A percentile compares a stretch with the other conserved stretches of the same genome.
phyloP scores from a whole-genome alignment of 1,284 basidiomycete genomes.

The Volvariella surrecta region DNA sequence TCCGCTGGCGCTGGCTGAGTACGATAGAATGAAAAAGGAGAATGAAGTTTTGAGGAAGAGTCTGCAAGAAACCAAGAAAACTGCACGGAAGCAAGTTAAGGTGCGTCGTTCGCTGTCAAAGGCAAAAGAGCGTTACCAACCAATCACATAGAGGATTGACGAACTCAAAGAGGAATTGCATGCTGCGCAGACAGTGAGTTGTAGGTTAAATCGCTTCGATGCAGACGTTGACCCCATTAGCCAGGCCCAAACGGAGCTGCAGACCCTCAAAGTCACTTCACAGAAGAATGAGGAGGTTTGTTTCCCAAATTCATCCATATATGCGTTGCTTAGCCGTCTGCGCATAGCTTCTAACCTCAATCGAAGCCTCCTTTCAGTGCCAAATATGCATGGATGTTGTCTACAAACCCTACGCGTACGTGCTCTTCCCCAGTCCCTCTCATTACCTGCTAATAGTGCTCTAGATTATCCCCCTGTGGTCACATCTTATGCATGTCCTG shows the following conservation, averaged over 20 bases:
- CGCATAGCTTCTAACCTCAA: slow-evolving; percentile 25
- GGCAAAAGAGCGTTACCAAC: slow-evolving; percentile 1
- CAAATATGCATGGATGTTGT: slow-evolving; percentile 70
- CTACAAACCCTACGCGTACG: slow-evolving; percentile 55
- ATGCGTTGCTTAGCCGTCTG: background rate
- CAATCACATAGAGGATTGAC: slow-evolving; percentile 34
- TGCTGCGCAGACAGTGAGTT: slow-evolving; percentile 23
- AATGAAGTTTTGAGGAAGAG: slow-evolving; percentile 32
- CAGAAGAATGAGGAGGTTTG: background rate
- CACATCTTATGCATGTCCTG: slow-evolving; percentile 62
- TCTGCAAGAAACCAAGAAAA: slow-evolving; percentile 40
- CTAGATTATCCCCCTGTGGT: slow-evolving; percentile 63
- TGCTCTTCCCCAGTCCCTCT: slow-evolving; percentile 10
- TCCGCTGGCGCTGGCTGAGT: slow-evolving; percentile 32
- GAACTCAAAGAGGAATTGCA: slow-evolving; percentile 35
- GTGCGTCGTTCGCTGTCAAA: slow-evolving; percentile 21
- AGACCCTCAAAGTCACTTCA: slow-evolving; percentile 8
- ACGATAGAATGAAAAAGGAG: slow-evolving; percentile 42
- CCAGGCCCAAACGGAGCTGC: slow-evolving; percentile 4
- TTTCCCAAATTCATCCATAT: background rate
- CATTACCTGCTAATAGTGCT: slow-evolving; percentile 4
- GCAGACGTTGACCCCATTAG: too few species aligned
- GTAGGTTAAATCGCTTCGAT: too few species aligned
- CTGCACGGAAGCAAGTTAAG: slow-evolving; percentile 47
- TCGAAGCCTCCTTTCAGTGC: slow-evolving; percentile 55